phyloP scores from a whole-genome alignment of 1,139 yeast species.

The Yamadazyma spencermartinsiae region DNA sequence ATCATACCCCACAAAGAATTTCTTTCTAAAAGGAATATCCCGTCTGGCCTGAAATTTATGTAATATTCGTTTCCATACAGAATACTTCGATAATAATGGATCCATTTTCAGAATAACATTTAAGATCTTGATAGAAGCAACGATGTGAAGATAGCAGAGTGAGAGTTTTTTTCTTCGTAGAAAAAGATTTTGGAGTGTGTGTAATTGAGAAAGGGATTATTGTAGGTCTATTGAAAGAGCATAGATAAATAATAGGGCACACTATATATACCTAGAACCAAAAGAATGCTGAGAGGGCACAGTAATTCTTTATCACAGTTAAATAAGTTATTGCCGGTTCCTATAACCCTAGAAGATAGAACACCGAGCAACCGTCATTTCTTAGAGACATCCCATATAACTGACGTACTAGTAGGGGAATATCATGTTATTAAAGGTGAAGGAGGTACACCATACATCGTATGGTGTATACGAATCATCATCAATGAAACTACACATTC shows the following conservation, averaged over 20 bases:
- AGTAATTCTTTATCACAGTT: constrained; percentile 26
- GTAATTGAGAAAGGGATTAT: too few species aligned
- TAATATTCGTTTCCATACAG: constrained; percentile 45
- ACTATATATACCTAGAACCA: neutral
- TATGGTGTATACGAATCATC: constrained; percentile 50
- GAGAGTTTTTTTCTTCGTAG: too few species aligned
- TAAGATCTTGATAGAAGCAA: neutral
- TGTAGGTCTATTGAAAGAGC: too few species aligned
- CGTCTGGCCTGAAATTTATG: constrained; percentile 63
- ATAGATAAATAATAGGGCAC: neutral
- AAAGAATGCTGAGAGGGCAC: constrained; percentile 11
- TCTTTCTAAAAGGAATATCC: constrained; percentile 63
- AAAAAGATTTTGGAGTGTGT: too few species aligned
- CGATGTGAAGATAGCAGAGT: neutral
- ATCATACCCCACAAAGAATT: constrained; percentile 69
- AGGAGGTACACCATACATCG: constrained; percentile 40
- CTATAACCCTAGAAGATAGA: constrained; percentile 30
- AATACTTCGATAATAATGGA: constrained; percentile 37
- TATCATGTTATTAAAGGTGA: constrained; percentile 41
- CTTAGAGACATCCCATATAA: constrained; percentile 27
- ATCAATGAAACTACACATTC: constrained; percentile 47
- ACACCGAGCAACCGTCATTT: constrained; percentile 14
- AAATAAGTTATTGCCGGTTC: constrained; percentile 38
- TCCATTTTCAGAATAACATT: constrained; percentile 25
- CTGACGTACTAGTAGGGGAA: constrained; percentile 42